A percentile compares a stretch with the other conserved stretches of the same genome.
Conservation (phyloP, 2,329 filamentous ascomycete genomes). For the Fusarium nematophilum region DNA sequence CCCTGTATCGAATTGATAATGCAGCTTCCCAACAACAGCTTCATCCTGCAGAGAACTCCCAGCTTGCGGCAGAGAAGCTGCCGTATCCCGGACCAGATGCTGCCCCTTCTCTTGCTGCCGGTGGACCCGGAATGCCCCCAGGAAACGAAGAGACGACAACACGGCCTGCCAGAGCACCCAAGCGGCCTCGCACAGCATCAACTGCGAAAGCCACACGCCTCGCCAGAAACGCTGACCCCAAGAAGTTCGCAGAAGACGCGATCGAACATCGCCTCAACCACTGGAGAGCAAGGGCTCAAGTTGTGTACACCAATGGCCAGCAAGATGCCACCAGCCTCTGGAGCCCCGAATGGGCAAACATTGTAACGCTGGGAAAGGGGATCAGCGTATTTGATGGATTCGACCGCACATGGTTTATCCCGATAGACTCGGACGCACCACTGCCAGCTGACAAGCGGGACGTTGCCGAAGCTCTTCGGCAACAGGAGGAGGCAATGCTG, state of each 20-base stretch:
- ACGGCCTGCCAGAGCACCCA: background rate
- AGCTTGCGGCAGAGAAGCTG: background rate
- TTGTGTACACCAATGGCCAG: slow-evolving; percentile 30
- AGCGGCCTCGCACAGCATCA: slow-evolving; percentile 2
- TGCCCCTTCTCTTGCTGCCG: background rate
- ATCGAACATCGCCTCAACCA: slow-evolving; percentile 30
- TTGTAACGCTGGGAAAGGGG: slow-evolving; percentile 7
- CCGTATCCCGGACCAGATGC: background rate
- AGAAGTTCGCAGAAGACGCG: slow-evolving; percentile 35
- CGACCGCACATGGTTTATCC: slow-evolving; percentile 39
- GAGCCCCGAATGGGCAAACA: slow-evolving; percentile 27
- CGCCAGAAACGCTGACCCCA: background rate
- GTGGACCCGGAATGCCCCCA: background rate
- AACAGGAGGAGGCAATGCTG: slow-evolving; percentile 11
- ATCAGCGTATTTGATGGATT: slow-evolving; percentile 39
- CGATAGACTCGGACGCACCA: slow-evolving; percentile 21
- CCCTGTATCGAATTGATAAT: background rate
- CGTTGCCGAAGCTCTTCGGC: slow-evolving; percentile 15
- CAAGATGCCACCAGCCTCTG: slow-evolving; percentile 35
- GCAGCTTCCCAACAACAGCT: background rate
- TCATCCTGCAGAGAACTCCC: background rate
- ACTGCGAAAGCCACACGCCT: background rate
- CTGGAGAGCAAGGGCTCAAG: slow-evolving; percentile 32
- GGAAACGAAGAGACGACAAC: background rate
- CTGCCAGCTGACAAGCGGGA: slow-evolving; percentile 20